Conservation (phyloP, 805 yeast genomes). For the Ogataea nitratoaversa region DNA sequence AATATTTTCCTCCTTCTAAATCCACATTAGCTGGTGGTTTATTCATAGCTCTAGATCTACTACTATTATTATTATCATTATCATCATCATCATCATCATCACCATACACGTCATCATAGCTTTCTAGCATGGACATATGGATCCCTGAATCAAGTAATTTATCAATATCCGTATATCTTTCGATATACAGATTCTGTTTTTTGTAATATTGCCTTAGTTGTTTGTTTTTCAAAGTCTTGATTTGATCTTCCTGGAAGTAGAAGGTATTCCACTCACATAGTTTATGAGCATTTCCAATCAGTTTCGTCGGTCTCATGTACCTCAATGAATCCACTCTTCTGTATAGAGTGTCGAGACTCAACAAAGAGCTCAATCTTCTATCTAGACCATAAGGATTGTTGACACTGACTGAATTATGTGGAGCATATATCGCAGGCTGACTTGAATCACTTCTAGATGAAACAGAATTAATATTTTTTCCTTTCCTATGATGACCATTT, state of each 20-base stretch:
- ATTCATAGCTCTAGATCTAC: background rate
- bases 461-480: background rate
- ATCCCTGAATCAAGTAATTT: constrained; percentile 66
- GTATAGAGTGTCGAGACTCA: constrained; percentile 15
- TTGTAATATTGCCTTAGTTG: constrained; percentile 43
- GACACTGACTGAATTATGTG: constrained; percentile 13
- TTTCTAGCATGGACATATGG: constrained; percentile 58
- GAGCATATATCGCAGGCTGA: background rate
- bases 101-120: constrained; percentile 40
- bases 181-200: constrained; percentile 57
- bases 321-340: constrained; percentile 31
- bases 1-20: constrained; percentile 50
- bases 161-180: constrained; percentile 57
- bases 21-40: constrained; percentile 59
- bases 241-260: constrained; percentile 19
- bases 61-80: background rate
- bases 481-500: background rate
- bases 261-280: constrained; percentile 38
- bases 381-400: constrained; percentile 12
- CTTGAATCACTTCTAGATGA: background rate
- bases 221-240: constrained; percentile 24
- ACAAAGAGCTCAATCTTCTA: constrained; percentile 22
- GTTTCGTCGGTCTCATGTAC: constrained; percentile 41
- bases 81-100: constrained; percentile 9
- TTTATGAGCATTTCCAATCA: constrained; percentile 41